phyloP scores from a whole-genome alignment of 2,329 filamentous ascomycete species.

The Aspergillus ibericus region DNA sequence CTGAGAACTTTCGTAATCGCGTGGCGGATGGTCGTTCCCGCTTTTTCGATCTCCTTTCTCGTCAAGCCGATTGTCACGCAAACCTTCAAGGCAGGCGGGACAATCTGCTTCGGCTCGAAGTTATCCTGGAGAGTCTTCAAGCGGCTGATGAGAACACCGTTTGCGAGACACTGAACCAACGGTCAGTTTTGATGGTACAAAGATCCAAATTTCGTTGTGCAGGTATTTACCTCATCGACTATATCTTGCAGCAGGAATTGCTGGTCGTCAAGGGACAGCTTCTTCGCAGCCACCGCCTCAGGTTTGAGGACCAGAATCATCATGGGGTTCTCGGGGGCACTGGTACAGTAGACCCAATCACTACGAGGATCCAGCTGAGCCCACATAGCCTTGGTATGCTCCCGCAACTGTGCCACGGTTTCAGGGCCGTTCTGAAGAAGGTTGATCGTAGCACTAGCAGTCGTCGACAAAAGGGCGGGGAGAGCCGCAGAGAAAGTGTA shows the following conservation, averaged over 20 bases:
- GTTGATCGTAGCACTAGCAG: constrained; percentile 84
- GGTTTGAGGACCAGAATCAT: constrained; percentile 81
- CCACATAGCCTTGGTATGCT: constrained; percentile 83
- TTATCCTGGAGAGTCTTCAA: constrained; percentile 75
- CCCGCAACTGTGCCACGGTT: constrained; percentile 72
- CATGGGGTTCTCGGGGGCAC: constrained; percentile 79
- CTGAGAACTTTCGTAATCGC: constrained; percentile 90
- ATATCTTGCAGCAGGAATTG: constrained; percentile 83
- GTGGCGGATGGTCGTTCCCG: constrained; percentile 81
- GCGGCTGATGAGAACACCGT: constrained; percentile 85
- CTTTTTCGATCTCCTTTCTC: constrained; percentile 95
- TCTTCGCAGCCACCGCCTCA: constrained; percentile 72
- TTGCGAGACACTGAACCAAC: constrained; percentile 67
- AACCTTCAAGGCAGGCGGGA: constrained; percentile 81
- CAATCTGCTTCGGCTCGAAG: constrained; percentile 65
- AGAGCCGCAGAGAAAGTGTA: constrained; percentile 96
- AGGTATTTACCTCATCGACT: constrained; percentile 80
- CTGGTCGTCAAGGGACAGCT: constrained; percentile 71
- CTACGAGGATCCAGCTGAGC: constrained; percentile 87
- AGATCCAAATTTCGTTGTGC: neutral
- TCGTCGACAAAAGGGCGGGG: constrained; percentile 92
- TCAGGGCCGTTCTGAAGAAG: constrained; percentile 86
- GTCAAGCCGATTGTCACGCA: constrained; percentile 84
- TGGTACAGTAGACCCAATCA: constrained; percentile 86
- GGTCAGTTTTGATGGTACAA: constrained; percentile 9